phyloP scores from a whole-genome alignment of 2,329 filamentous ascomycete genomes.

The Pseudogymnoascus sp. region DNA sequence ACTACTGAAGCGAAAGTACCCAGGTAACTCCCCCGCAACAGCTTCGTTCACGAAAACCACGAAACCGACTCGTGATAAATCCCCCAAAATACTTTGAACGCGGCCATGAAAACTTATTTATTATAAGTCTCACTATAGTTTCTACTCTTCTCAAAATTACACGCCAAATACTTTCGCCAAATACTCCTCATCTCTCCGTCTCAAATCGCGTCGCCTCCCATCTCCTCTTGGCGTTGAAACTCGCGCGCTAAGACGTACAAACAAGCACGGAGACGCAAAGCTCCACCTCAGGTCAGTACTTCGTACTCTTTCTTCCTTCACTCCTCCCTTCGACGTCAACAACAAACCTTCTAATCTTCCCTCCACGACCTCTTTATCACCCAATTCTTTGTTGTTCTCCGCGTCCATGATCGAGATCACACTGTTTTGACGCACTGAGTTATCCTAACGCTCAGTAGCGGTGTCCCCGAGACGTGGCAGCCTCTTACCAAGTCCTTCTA shows the following conservation, averaged over 20 bases:
- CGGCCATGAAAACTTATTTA: neutral
- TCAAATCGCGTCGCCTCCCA: constrained; percentile 2
- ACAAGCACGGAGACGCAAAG: constrained; percentile 10
- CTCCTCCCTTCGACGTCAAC: constrained; percentile 26
- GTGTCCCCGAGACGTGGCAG: constrained; percentile 3
- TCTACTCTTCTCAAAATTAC: neutral
- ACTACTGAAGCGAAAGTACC: constrained; percentile 7
- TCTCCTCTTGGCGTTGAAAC: constrained; percentile 3
- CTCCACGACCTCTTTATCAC: constrained; percentile 21
- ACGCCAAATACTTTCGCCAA: neutral
- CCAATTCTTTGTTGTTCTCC: constrained; percentile 11
- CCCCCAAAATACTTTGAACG: neutral
- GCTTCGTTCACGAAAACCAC: constrained; percentile 1
- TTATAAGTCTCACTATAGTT: neutral
- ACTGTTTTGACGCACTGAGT: constrained; percentile 6
- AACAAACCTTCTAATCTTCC: constrained; percentile 26
- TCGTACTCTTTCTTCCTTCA: constrained; percentile 18
- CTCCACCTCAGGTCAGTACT: constrained; percentile 9
- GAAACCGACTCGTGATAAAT: constrained; percentile 5
- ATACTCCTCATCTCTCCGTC: neutral
- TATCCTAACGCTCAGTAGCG: constrained; percentile 9
- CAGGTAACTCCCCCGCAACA: constrained; percentile 7
- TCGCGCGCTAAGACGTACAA: constrained; percentile 8
- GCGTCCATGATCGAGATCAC: constrained; percentile 9
- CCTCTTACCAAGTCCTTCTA: constrained; percentile 9